Evolutionary conservation across 768 basidiomycete species (phyloP).

Genomic region (Suillus variegatus): DNA sequence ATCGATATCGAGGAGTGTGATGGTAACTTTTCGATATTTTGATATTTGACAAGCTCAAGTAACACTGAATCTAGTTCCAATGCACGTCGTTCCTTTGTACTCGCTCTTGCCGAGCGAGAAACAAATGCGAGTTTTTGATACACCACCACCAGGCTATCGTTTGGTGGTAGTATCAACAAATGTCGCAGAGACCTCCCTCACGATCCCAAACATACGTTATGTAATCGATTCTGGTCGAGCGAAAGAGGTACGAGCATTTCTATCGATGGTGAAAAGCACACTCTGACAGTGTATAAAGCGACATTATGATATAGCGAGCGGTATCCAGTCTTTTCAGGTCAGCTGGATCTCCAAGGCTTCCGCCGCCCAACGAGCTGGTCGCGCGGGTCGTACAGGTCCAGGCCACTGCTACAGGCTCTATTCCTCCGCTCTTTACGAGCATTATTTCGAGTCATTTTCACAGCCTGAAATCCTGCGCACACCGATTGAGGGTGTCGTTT

Average conservation of each 20-base stretch:
- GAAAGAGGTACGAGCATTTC: constrained; percentile 67
- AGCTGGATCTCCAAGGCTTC: constrained; percentile 96
- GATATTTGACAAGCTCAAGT: neutral
- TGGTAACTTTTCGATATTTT: constrained; percentile 40
- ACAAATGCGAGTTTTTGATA: constrained; percentile 90
- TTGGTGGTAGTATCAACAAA: constrained; percentile 96
- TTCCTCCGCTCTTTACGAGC: constrained; percentile 92
- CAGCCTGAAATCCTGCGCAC: constrained; percentile 92
- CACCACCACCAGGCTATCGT: constrained; percentile 78
- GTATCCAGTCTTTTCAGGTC: constrained; percentile 91
- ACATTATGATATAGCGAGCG: constrained; percentile 62
- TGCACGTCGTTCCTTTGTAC: constrained; percentile 94
- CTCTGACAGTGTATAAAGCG: constrained; percentile 47
- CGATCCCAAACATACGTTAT: constrained; percentile 96
- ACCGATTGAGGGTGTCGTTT: constrained; percentile 94
- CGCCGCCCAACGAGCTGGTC: constrained; percentile 90
- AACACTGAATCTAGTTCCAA: constrained; percentile 60
- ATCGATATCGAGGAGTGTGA: constrained; percentile 68
- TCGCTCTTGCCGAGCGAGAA: constrained; percentile 90
- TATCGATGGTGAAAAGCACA: neutral
- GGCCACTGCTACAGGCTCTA: constrained; percentile 98
- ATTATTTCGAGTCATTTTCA: constrained; percentile 86
- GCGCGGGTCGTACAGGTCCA: constrained; percentile 96
- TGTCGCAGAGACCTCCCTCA: constrained; percentile 95
- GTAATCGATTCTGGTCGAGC: constrained; percentile 96